Evolutionary conservation across 805 yeast species (phyloP).

Genomic region (Yarrowia sp.): DNA sequence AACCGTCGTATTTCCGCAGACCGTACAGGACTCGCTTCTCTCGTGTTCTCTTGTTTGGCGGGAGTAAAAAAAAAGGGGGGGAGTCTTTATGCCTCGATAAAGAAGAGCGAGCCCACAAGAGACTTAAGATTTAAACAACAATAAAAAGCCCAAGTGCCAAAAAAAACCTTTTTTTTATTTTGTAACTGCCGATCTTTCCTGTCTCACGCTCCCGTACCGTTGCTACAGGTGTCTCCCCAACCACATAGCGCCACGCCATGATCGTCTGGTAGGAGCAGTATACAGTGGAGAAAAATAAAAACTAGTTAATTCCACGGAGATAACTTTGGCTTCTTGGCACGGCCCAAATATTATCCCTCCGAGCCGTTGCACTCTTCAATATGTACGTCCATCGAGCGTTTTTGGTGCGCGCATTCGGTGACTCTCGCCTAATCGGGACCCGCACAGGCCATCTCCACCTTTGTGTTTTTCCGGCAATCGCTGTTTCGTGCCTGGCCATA

Average conservation of each 20-base stretch:
- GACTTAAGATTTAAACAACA: background rate
- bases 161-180: background rate
- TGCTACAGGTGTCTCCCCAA: background rate
- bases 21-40: background rate
- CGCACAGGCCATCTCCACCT: background rate
- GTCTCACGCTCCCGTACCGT: slow-evolving; percentile 15
- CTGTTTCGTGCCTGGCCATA: background rate
- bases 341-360: slow-evolving; percentile 1
- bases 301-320: background rate
- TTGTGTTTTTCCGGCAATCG: background rate
- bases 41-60: background rate
- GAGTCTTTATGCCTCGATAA: too few relatives aligned
- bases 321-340: background rate
- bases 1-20: too few relatives aligned
- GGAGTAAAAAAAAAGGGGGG: background rate
- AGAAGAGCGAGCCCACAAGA: too few relatives aligned
- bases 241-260: background rate
- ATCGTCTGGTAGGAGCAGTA: too few relatives aligned
- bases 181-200: slow-evolving; percentile 22
- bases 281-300: too few relatives aligned
- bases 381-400: background rate
- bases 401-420: background rate
- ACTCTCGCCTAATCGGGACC: background rate
- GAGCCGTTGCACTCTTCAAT: background rate
- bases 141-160: background rate